Base-by-base conservation (phyloP, 306 rosid species). In the Adenanthera pavonina region DNA sequence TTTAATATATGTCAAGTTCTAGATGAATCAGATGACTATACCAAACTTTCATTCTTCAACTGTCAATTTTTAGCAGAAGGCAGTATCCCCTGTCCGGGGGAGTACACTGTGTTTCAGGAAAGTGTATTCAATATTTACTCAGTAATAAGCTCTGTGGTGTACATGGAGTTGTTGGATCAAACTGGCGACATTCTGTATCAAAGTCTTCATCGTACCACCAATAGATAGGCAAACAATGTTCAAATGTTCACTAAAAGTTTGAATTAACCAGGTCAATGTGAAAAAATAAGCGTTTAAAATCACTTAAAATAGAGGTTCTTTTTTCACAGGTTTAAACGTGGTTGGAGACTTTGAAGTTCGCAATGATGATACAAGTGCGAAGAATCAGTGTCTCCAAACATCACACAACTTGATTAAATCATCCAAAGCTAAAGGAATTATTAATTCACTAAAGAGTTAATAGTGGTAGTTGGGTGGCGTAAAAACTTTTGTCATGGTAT, bases 21-120 rank as follows among this genome's bases (percentile, higher is more conserved):
- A 64, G 47, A 76, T 76, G 68, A 81, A 54, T 75, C 76, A 70
- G 70, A 46, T 78, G 77, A 78, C 19, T 73, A 76, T 72, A 33
- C 34, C 7, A 5, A 3, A 75, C 40, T 61, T 9, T 62, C 61
- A 69, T 48, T 75, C 75, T 61, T 75, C 64, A 62, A 9, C 14
- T 76, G 74, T 16, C 70, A 38, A 25, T 20, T 48, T 68, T 46
- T 69, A 19, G 41, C 73, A 19, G 17, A 69, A 48, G 56, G 44
- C 16, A 49, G 54, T 49, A 49, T 41, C 47, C 56, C 72, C 38
- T 34, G 75, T 78, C 64, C 64, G 34, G 54, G 48, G 16, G 62
- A 52, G 48, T 66, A 35, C 70, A 65, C 15, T 12, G 46, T 34
- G 46, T 16, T 1, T 64, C 19, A n/a, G 60, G 2, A 17, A 16